Base-by-base conservation (phyloP, 345 rosid genomes). In the Toxicodendron radicans region DNA sequence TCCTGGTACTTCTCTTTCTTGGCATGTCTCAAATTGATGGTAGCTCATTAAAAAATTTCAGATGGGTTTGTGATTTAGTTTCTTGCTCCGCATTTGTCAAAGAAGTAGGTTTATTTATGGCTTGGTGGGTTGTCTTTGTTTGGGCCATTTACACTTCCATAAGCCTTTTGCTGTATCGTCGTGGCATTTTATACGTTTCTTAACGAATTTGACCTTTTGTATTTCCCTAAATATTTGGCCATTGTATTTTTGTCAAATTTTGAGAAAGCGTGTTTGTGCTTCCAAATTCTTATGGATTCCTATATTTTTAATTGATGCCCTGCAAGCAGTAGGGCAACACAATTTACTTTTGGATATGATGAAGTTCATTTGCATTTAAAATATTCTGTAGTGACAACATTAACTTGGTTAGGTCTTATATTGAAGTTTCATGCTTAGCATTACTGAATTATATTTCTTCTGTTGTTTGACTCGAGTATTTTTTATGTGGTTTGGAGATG, bases 111-210 rank as follows among this genome's bases (percentile, higher is more conserved):
- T 78, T 92, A 82, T 82, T 92, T 73, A 64, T 95, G 90, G 89
- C 97, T 72, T 95, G 99, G 99, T 92, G 95, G 97, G 91, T 92
- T 67, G 58, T 89, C 38, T 91, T 91, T 77, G 81, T 91, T 64
- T 91, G 88, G 90, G 79, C 92, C 52, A 73, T 82, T 75, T 86
- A 84, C 74, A 78, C 93, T 73, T 87, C 92, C 32, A 80, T 80
- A 0, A 89, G 77, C 81, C 89, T 92, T 73, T 70, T 89, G 33
- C 82, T 92, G 69, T 92, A 89, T 74, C 90, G 97, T 0, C 85
- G 85, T 1, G 91, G 97, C 58, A 79, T 81, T 78, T 74, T 87
- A 58, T 89, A 87, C 69, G 86, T 94, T 73, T 94, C 92, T 20
- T 94, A 83, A 90, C 70, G 67, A 76, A 17, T 58, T 43, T 23